Percentiles rank a stretch among this genome's conserved stretches.
Conservation (phyloP, 441 rosid species). For the Pelargonium cotyledonis region DNA sequence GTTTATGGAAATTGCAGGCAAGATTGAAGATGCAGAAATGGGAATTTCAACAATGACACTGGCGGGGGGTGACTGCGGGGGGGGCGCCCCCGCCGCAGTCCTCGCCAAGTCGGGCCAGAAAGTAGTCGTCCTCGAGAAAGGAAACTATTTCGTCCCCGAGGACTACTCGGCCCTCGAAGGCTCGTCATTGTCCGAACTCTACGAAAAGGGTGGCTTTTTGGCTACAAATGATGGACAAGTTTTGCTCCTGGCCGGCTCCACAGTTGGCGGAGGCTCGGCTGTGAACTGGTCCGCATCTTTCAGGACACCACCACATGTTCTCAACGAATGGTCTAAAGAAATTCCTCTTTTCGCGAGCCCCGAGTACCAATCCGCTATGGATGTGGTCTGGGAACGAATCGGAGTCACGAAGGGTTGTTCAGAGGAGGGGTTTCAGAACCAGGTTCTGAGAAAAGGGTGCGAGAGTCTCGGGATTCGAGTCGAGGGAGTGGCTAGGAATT, state of each 20-base stretch:
- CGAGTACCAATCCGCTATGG: constrained; percentile 60
- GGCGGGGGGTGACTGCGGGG: constrained; percentile 54
- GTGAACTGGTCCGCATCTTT: constrained; percentile 76
- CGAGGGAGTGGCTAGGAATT: constrained; percentile 48
- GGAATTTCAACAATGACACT: no score
- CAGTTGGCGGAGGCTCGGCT: constrained; percentile 46
- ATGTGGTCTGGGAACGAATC: constrained; percentile 54
- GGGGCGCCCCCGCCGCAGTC: constrained; percentile 83
- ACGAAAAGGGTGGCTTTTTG: constrained; percentile 42
- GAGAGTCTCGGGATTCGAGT: constrained; percentile 52
- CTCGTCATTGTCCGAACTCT: constrained; percentile 44
- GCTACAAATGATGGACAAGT: constrained; percentile 37
- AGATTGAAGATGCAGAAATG: no score
- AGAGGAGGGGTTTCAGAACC: constrained; percentile 66
- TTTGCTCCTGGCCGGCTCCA: constrained; percentile 55
- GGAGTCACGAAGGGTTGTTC: constrained; percentile 57
- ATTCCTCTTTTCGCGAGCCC: constrained; percentile 38
- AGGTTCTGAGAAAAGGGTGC: constrained; percentile 65
- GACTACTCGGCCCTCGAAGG: constrained; percentile 68
- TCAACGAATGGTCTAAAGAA: constrained; percentile 63
- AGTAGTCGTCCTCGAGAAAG: constrained; percentile 78
- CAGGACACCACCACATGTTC: constrained; percentile 45
- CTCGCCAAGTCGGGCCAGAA: constrained; percentile 65
- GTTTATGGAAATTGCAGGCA: no score
- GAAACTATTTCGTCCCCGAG: constrained; percentile 47